These are phyloP conservation scores for Neonectria coccinea DNA, from an alignment of 2,329 filamentous ascomycete species.

Conservation along the genomic window DNA sequence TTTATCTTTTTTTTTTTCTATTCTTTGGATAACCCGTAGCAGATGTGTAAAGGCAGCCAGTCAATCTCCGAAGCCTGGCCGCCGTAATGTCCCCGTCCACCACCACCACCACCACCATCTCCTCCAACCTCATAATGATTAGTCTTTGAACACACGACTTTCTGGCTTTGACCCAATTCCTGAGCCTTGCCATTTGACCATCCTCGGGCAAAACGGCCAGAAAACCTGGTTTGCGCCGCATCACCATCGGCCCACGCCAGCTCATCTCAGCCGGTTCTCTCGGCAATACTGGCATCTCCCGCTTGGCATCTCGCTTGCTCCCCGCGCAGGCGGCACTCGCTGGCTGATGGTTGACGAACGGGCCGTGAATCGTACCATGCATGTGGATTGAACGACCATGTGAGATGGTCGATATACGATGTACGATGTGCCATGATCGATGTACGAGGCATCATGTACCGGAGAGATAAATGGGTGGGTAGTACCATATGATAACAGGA, in stretches of 20 bases:
- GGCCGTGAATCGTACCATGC: neutral
- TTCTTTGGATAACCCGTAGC: too few relatives aligned
- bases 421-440: neutral
- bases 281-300: constrained; percentile 2
- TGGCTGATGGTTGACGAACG: neutral
- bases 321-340: neutral
- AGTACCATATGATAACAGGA: neutral
- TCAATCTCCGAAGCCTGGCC: too few relatives aligned
- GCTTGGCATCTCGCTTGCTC: neutral
- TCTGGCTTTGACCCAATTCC: neutral
- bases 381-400: neutral
- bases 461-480: neutral
- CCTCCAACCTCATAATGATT: neutral
- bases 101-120: neutral
- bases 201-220: neutral
- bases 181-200: neutral
- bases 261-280: constrained; percentile 11
- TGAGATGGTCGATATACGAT: neutral
- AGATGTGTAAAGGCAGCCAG: too few relatives aligned
- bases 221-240: neutral
- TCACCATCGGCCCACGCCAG: constrained; percentile 13
- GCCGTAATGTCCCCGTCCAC: neutral
- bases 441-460: neutral
- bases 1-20: too few relatives aligned
- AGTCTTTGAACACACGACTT: neutral